Base-by-base conservation (phyloP, 371 early-diverging fungal genomes). In the Mucor indicus region DNA sequence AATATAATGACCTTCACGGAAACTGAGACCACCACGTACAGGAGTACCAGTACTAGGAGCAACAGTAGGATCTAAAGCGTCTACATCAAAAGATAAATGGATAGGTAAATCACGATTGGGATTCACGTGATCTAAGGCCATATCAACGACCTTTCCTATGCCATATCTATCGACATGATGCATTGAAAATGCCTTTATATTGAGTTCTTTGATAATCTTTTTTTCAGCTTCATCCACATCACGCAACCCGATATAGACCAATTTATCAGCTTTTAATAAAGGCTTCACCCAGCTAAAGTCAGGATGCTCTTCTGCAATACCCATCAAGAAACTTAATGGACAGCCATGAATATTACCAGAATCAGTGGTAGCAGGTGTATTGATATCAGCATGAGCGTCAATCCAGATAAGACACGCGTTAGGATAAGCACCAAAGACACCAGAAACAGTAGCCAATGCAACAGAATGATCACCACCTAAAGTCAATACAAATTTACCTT, bases 331-430 rank as follows among this genome's bases (percentile, higher is more conserved):
- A 13, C 95, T 86, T 24, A 96, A 64, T 16, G 98, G 97, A 70
- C 94, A 94, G 7, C 98, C 98, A 58, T 98, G 98, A 35, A 98
- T 80, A 69, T 98, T 96, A 22, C 98, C 98, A 13, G 92, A 86
- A 24, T 77, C 79, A 7, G 95, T 92, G 19, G 86, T 77, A 27
- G 75, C 84, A n/a, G 92, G 91, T 16, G 97, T 94, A 77, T 98
- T 98, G 77, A 97, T 95, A 69, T 96, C 95, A 39, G 94, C 91
- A 60, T 98, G 97, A 16, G 96, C 96, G 65, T 98, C 96, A 8
- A 98, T 86, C 98, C 97, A 98, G 48, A 98, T 80, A 50, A 98
- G 84, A 50, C 94, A 91, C 25, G 96, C 79, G 48, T 95, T 81
- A 49, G 82, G 79, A 70, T 96, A 80, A 17, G 87, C 90, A 9